Evolutionary conservation across 2,329 filamentous ascomycete genomes (phyloP).

Genomic region (Myriosclerotinia scirpicola): DNA sequence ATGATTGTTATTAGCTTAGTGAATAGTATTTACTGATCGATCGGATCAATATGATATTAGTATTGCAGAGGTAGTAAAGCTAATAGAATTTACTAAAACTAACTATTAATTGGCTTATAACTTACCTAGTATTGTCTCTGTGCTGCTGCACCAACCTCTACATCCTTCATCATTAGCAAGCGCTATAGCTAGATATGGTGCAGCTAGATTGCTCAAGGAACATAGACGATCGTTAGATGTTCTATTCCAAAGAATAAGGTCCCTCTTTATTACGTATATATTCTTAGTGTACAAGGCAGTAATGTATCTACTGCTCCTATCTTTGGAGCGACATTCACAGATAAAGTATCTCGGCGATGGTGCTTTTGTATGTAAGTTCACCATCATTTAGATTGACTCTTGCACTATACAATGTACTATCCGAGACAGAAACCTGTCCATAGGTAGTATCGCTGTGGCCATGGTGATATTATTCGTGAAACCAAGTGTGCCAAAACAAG

Average conservation of each 20-base stretch:
- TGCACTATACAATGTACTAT: not conserved
- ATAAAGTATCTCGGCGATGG: slow-evolving; percentile 44
- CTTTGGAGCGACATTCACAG: slow-evolving; percentile 46
- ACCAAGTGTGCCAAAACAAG: not conserved
- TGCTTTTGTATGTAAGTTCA: slow-evolving; percentile 25
- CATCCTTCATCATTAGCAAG: slow-evolving; percentile 1
- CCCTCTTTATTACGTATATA: slow-evolving; percentile 19
- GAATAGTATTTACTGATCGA: too few relatives aligned
- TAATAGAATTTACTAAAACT: too few relatives aligned
- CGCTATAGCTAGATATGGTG: not conserved
- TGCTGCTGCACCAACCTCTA: slow-evolving; percentile 8
- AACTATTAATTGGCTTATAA: too few relatives aligned
- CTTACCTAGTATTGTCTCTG: not conserved
- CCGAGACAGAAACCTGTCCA: slow-evolving; percentile 20
- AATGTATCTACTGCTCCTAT: slow-evolving; percentile 28
- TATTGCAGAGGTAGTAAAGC: too few relatives aligned
- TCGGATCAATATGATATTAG: too few relatives aligned
- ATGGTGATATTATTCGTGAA: slow-evolving; percentile 6
- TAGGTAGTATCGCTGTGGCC: slow-evolving; percentile 24
- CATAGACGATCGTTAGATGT: slow-evolving; percentile 52
- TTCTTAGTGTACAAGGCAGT: slow-evolving; percentile 20
- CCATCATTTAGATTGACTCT: not conserved
- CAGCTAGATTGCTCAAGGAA: slow-evolving; percentile 44
- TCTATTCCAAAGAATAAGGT: slow-evolving; percentile 37
- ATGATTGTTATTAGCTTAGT: too few relatives aligned